Percentiles rank a stretch among this genome's conserved stretches.
Evolutionary conservation across 1,284 basidiomycete genomes (phyloP).

Genomic region (Ganoderma sinense): DNA sequence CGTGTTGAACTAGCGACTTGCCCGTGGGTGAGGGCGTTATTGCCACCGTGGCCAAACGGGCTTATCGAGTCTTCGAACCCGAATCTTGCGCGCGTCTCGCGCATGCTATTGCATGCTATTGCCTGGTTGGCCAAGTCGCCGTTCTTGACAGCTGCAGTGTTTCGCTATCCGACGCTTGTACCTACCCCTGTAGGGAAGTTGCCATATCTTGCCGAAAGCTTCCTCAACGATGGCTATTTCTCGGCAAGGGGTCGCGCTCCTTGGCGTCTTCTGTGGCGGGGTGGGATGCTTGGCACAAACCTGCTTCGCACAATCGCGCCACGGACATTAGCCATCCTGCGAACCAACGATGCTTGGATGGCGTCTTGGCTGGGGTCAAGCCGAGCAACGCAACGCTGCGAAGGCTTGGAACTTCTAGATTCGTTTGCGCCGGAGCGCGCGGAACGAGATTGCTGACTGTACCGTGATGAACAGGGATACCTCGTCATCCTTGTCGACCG

Average conservation of each 20-base stretch:
- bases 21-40: not conserved
- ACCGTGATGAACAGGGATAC: slow-evolving; percentile 61
- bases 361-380: not conserved
- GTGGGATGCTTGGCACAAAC: slow-evolving; percentile 4
- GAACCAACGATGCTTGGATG: not conserved
- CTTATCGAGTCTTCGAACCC: not conserved
- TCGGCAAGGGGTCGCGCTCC: slow-evolving; percentile 7
- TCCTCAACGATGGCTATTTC: not conserved
- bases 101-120: not conserved
- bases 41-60: not conserved
- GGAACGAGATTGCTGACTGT: slow-evolving; percentile 14
- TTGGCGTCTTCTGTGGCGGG: slow-evolving; percentile 9
- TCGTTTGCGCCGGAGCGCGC: not conserved
- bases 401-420: not conserved
- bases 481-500: slow-evolving; percentile 70
- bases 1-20: not conserved
- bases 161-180: not conserved
- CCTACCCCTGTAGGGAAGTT: slow-evolving; percentile 7
- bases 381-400: not conserved
- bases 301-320: not conserved
- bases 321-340: not conserved
- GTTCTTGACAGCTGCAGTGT: slow-evolving; percentile 1
- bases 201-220: slow-evolving; percentile 8
- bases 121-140: not conserved
- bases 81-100: not conserved